Evolutionary conservation across 225 moss, liverwort and hornwort genomes (phyloP), one percentile per base, ranked within the genome.

Genomic region (Bryum argenteum): DNA sequence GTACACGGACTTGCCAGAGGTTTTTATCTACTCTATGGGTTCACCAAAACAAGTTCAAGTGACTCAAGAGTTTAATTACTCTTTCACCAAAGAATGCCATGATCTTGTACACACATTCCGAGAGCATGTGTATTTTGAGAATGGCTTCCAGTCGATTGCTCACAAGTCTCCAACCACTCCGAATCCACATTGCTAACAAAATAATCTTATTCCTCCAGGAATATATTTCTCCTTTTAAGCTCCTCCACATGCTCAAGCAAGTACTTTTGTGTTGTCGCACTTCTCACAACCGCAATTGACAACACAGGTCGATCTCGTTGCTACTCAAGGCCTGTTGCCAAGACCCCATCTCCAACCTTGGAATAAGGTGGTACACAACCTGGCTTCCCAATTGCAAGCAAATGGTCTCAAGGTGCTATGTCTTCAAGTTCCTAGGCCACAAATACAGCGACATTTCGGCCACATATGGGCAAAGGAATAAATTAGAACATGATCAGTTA

Each of bases 21-120:
- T 21, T 10, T 20, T 19, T 54, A 54, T 54, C 54, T 9, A 21
- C 10, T 54, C 54, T 54, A 21, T 21, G 2, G 54, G 54, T 54
- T 19, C 1, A 21, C 54, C 54, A 10, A 2, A 54, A 54, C 9
- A 19, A 54, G 54, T 54, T 54, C 20, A 20, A 54, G 54, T 54
- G 20, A 54, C 54, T 54, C 20, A 20, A 21, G 20, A 54, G 54
- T 20, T 11, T 6, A 21, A 21, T 54, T 10, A 20, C 20, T 8
- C 54, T 54, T 54, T 54, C 54, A 54, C 54, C 8, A 54, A 54
- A 54, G 20, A 54, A 57, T 58, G 58, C 58, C 58, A 58, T 6
- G 6, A 58, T 15, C 16, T 58, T 37, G 37, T 61, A 9, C 39
- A 61, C 60, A 38, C n/a, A 40, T n/a, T 17, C n/a, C 39, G 0